Percentiles rank a stretch among this genome's conserved stretches.
phyloP scores from a whole-genome alignment of 345 rosid genomes.

The Euphorbia lathyris region DNA sequence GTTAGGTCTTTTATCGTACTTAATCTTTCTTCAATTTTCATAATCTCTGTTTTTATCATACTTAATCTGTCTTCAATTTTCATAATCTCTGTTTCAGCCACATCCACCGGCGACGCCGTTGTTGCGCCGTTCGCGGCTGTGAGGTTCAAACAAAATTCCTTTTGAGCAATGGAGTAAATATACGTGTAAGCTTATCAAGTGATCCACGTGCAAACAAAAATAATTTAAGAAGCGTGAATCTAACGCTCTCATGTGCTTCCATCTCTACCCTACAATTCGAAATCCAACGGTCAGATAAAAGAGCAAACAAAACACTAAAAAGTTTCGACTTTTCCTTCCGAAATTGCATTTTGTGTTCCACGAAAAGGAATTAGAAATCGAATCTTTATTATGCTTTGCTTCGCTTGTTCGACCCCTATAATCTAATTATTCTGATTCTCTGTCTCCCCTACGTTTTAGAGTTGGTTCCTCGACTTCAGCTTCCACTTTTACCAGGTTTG shows the following conservation, averaged over 20 bases:
- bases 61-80: too few species aligned
- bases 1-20: too few species aligned
- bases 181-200: not conserved
- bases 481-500: conserved; percentile 3
- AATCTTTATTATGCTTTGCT: not conserved
- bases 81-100: too few species aligned
- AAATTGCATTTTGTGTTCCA: not conserved
- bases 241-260: not conserved
- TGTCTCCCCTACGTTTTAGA: not conserved
- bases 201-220: not conserved
- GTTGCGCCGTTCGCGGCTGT: too few species aligned
- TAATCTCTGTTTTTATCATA: too few species aligned
- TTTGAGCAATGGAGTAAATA: too few species aligned
- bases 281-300: not conserved
- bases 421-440: conserved; percentile 2
- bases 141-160: too few species aligned
- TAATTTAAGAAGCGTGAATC: conserved; percentile 7
- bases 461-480: not conserved
- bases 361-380: not conserved
- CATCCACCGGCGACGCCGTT: too few species aligned
- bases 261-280: not conserved
- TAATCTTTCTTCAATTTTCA: too few species aligned
- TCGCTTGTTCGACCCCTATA: not conserved
- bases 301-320: not conserved
- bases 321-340: not conserved